Evolutionary conservation across 2,329 filamentous ascomycete species (phyloP), one percentile per base, ranked within the genome.

Genomic region (Coniochaeta sp.): DNA sequence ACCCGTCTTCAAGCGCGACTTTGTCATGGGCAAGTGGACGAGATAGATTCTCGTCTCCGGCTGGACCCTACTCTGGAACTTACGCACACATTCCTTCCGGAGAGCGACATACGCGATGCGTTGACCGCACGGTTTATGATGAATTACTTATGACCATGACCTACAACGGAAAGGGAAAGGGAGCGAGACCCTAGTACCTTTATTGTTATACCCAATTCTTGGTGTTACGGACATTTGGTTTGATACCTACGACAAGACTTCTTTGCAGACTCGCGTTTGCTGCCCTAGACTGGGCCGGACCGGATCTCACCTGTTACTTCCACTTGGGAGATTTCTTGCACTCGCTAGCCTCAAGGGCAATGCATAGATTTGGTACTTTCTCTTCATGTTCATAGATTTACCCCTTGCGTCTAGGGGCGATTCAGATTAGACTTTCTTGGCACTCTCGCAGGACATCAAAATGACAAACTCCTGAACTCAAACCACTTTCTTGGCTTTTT

Each of bases 1-100:
- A 16, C 44, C 62, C 55, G 61, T 58, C 62, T 44, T 66, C 44
- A 56, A 60, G 38, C 67, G 65, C 61, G 62, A 62, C 62, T 64
- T 66, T 24, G 67, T 69, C 61, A 50, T 61, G 16, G 59, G 60
- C 58, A 52, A 61, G 54, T 62, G 59, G 59, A 34, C 59, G 56
- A 40, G 38, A 31, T 58, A 58, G 56, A 58, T 58, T 58, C 56
- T 40, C 38, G 17, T n/a, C 17, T 11, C 55, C 19, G 14, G 7
- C 8, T 12, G 22, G 22, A 6, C 43, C 43, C 22, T 1, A 22
- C 43, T 24, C 43, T 22, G 19, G 19, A 47, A 22, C 4, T 6
- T 47, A 9, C 12, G 8, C 43, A 47, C 6, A 28, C 12, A 6
- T 47, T 11, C 3, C 19, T 14, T 24, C 43, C 19, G 9, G 43